Evolutionary conservation across 1,139 yeast species (phyloP).

Genomic region (Scheffersomyces segobiensis): DNA sequence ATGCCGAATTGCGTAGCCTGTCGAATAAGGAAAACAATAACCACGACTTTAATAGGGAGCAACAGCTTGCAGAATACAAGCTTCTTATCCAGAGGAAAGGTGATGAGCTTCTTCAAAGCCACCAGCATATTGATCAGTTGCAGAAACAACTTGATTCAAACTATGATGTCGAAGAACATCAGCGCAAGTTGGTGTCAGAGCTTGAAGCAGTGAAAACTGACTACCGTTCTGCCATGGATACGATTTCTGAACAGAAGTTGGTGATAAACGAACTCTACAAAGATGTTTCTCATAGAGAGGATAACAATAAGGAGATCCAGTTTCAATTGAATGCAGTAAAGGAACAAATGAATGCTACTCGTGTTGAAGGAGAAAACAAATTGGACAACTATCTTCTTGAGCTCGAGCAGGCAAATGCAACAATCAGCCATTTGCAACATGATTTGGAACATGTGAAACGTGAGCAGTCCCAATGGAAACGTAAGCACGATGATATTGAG

Average conservation of each 20-base stretch:
- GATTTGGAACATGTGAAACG: not conserved
- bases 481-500: not conserved
- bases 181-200: not conserved
- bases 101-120: constrained; percentile 4
- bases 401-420: not conserved
- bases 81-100: constrained; percentile 15
- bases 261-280: not conserved
- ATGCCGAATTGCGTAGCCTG: constrained; percentile 7
- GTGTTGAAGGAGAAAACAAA: not conserved
- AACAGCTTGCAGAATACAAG: constrained; percentile 7
- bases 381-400: not conserved
- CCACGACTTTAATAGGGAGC: not conserved
- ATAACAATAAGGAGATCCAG: not conserved
- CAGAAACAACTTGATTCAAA: not conserved
- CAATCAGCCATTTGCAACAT: not conserved
- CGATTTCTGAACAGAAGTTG: not conserved
- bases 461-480: not conserved
- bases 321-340: not conserved
- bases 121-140: not conserved
- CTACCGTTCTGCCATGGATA: not conserved
- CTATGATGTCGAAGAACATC: not conserved
- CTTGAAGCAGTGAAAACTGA: not conserved
- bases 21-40: constrained; percentile 17
- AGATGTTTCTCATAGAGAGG: not conserved
- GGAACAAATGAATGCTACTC: not conserved